phyloP scores from a whole-genome alignment of 2,329 filamentous ascomycete genomes.

The Mycosphaerella sp. region DNA sequence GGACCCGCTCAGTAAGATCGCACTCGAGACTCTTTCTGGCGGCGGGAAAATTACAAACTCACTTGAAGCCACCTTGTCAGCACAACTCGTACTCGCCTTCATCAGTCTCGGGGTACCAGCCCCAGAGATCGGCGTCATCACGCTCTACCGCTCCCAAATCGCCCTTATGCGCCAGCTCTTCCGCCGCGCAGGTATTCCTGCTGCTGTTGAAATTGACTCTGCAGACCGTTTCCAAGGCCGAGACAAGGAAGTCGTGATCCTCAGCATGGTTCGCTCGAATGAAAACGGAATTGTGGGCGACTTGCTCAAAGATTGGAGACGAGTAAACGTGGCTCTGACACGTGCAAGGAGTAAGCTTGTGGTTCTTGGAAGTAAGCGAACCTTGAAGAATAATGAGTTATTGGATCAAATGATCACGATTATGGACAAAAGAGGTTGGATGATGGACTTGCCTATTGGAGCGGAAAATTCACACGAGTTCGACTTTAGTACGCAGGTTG shows the following conservation, averaged over 20 bases:
- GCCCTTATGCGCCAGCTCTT: conserved; percentile 71
- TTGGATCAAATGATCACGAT: conserved; percentile 68
- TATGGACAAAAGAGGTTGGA: conserved; percentile 74
- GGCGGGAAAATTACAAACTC: conserved; percentile 78
- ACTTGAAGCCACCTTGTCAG: conserved; percentile 69
- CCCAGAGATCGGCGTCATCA: conserved; percentile 84
- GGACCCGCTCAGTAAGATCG: conserved; percentile 59
- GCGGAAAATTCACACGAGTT: conserved; percentile 26
- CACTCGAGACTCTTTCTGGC: conserved; percentile 58
- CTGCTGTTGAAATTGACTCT: conserved; percentile 84
- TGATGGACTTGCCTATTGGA: conserved; percentile 56
- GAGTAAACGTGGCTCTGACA: conserved; percentile 95
- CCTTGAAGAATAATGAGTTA: conserved; percentile 67
- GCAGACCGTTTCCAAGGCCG: conserved; percentile 95
- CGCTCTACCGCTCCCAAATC: conserved; percentile 90
- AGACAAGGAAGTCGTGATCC: conserved; percentile 87
- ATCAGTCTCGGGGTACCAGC: conserved; percentile 68
- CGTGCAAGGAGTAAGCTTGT: conserved; percentile 87
- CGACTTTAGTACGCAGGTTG: conserved; percentile 24
- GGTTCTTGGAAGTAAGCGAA: conserved; percentile 74
- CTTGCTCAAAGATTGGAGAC: conserved; percentile 79
- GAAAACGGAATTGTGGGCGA: conserved; percentile 79
- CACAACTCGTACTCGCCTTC: conserved; percentile 74
- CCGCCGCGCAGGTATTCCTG: conserved; percentile 34
- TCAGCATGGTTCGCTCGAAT: conserved; percentile 84